Percentiles rank a stretch among this genome's conserved stretches.
These are phyloP conservation scores for Groenewaldozyma salmanticensis DNA, from an alignment of 805 yeast genomes.

Conservation along the genomic window DNA sequence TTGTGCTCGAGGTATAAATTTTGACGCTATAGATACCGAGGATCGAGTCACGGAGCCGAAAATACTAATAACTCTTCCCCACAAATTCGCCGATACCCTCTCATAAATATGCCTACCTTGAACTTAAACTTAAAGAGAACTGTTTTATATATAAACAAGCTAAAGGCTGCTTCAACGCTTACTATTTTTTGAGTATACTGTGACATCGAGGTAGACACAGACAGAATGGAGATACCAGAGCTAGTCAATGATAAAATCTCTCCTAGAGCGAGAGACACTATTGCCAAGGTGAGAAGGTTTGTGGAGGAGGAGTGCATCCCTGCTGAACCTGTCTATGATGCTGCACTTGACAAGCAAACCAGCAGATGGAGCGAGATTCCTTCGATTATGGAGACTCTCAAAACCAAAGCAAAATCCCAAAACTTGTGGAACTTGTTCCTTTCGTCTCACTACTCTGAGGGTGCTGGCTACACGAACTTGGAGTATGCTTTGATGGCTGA, in stretches of 20 bases:
- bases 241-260: slow-evolving; percentile 28
- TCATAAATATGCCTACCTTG: no score
- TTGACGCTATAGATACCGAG: no score
- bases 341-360: slow-evolving; percentile 31
- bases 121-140: no score
- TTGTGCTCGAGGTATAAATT: no score
- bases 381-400: slow-evolving; percentile 41
- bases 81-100: no score
- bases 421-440: slow-evolving; percentile 57
- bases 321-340: slow-evolving; percentile 37
- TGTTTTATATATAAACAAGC: slow-evolving; percentile 1
- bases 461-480: slow-evolving; percentile 50
- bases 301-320: slow-evolving; percentile 51
- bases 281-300: slow-evolving; percentile 35
- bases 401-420: slow-evolving; percentile 39
- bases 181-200: neutral
- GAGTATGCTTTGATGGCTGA: slow-evolving; percentile 61
- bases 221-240: slow-evolving; percentile 24
- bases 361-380: slow-evolving; percentile 37
- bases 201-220: no score
- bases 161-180: neutral
- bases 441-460: slow-evolving; percentile 38
- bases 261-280: slow-evolving; percentile 27
- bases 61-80: no score
- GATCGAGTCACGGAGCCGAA: no score